Percentiles rank a stretch among this genome's conserved stretches.
These are phyloP conservation scores for Corylus americana DNA, from an alignment of 306 rosid genomes.

Conservation along the genomic window DNA sequence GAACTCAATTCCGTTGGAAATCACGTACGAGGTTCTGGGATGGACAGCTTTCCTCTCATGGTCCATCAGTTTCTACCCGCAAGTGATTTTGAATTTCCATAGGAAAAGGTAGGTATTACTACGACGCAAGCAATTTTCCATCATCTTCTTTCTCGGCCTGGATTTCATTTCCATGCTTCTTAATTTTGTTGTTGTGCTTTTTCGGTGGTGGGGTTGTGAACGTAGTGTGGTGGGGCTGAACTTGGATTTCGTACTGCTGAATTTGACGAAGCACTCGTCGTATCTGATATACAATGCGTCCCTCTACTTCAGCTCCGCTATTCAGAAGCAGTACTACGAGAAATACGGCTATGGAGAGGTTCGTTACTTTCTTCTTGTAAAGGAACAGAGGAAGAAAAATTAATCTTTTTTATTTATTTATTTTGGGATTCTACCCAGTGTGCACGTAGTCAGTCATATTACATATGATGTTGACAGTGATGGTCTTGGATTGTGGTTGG, in stretches of 20 bases:
- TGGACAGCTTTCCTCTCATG: slow-evolving; percentile 74
- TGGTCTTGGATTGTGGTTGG: not conserved
- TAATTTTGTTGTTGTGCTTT: not conserved
- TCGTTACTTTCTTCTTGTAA: slow-evolving; percentile 8
- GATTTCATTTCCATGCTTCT: not conserved
- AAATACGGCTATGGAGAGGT: slow-evolving; percentile 79
- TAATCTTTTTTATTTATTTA: no score
- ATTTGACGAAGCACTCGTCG: slow-evolving; percentile 77
- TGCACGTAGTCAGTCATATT: not conserved
- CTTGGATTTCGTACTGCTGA: slow-evolving; percentile 79
- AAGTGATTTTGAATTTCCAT: slow-evolving; percentile 71
- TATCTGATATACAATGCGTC: slow-evolving; percentile 82
- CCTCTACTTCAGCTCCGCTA: slow-evolving; percentile 68
- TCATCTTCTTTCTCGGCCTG: not conserved
- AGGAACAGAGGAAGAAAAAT: not conserved
- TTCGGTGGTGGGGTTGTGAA: slow-evolving; percentile 5
- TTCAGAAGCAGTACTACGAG: slow-evolving; percentile 68
- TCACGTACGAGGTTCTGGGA: slow-evolving; percentile 64
- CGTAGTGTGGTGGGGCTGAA: slow-evolving; percentile 87
- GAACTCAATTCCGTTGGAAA: slow-evolving; percentile 70
- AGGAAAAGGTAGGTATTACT: slow-evolving; percentile 59
- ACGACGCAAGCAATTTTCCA: not conserved
- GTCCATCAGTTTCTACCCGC: slow-evolving; percentile 85
- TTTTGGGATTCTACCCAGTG: not conserved
- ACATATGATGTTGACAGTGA: not conserved